Base-by-base conservation (phyloP, 2,329 filamentous ascomycete genomes). In the Talaromyces sp. region DNA sequence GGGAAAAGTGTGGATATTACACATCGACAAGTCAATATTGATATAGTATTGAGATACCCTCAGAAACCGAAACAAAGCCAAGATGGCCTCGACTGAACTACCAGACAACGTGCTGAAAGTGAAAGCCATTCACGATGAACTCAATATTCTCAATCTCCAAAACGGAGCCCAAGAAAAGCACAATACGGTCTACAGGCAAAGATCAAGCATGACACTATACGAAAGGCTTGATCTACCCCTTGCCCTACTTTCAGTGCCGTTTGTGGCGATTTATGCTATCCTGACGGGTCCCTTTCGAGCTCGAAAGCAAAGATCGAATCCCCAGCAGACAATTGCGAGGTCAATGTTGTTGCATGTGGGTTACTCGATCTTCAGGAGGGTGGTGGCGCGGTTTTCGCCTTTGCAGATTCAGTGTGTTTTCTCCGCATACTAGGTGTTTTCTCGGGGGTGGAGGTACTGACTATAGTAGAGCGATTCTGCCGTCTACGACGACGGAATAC, bases 331-430 rank as follows among this genome's bases (percentile, higher is more conserved):
- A 1, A 39, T 64, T 58, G 73, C 74, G 21, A 69, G 69, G 21
- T 68, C 70, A 3, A 64, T 72, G 59, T 65, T 71, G 48, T 64
- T 76, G 50, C 74, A 76, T 65, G 63, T 76, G 35, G 73, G 72
- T 31, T 76, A 76, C 68, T 72, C 74, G 1, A 63, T 72, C 7
- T 69, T 74, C 40, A 71, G 74, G 60, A 73, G 74, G 62, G 63
- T 68, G 2, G 75, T 72, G 0, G 42, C 64, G 18, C 71, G 73
- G 3, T 40, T 76, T 50, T 67, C 68, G 55, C 67, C 61, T 21
- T 57, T 50, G 58, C 74, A 76, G 61, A 67, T 76, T 67, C 74
- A 76, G 67, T 72, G 67, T 12, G 65, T 70, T 39, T n/a, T 9
- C 35, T 18, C 9, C 14, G 14, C 35, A 1, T 31, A 12, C 42